Base-by-base conservation (phyloP, 208 protist genomes). In the Tritrichomonas musculus region DNA sequence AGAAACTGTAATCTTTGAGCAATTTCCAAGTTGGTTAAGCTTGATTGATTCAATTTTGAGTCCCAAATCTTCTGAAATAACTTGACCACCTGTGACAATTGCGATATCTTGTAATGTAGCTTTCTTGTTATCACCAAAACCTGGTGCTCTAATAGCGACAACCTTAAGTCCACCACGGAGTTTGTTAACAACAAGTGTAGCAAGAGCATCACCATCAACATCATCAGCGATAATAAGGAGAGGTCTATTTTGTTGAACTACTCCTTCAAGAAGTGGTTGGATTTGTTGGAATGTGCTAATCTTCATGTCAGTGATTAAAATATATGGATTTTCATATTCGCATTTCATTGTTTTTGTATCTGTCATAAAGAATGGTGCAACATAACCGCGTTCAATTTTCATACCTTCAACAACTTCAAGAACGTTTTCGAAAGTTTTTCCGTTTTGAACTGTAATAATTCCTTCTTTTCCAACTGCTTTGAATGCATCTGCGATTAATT, bases 171-270 rank as follows among this genome's bases (percentile, higher is more conserved):
- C 72, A 88, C 96, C 96, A 92, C 97, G 95, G 20, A 98, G 93
- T 93, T 97, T 97, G 96, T 98, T 98, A 93, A 98, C 93, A 65
- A 99, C 95, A 55, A 99, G 97, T 39, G 97, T 97, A 57, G 96
- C 95, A 11, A 98, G 96, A 17, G 98, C 98, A 95, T 99, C 98
- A 93, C 97, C 96, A 93, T 99, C 98, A 94, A 99, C 96, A 95
- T 99, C 98, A 94, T 99, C 99, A 92, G 98, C 98, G 93, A 99
- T 98, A 95, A 99, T 98, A 72, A 99, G 94, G 47, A 99, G 96
- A 93, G 98, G 97, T 93, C 96, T 96, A 72, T 96, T 77, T 88
- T 47, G 13, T 92, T 95, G 94, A 25, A 96, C 80, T 55, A 66
- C 92, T 27, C 50, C 33, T 69, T 96, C 95, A 65, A 96, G 94